phyloP scores from a whole-genome alignment of 2,329 filamentous ascomycete genomes.

The Epichloe baconii region DNA sequence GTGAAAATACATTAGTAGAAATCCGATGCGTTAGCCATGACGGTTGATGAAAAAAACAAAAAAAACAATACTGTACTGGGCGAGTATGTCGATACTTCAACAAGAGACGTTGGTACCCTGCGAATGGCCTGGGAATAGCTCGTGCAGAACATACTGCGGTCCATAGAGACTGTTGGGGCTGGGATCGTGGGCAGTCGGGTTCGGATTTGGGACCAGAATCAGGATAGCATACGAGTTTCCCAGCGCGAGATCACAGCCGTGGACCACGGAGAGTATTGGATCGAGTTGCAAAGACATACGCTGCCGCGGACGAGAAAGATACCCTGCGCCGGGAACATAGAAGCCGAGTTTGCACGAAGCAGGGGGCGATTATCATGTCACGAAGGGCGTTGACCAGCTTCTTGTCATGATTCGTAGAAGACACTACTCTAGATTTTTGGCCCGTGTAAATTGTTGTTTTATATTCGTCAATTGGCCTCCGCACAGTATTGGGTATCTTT shows the following conservation, averaged over 20 bases:
- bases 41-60: no score
- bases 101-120: no score
- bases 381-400: background rate
- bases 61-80: no score
- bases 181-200: conserved; percentile 10
- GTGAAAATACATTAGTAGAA: no score
- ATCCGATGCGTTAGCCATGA: no score
- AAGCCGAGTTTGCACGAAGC: conserved; percentile 1
- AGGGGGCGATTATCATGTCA: background rate
- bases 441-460: background rate
- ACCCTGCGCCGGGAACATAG: conserved; percentile 14
- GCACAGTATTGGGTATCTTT: background rate
- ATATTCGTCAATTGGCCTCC: background rate
- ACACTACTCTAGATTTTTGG: background rate
- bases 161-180: conserved; percentile 17
- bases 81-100: no score
- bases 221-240: conserved; percentile 27
- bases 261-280: conserved; percentile 20
- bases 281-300: conserved; percentile 20
- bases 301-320: conserved; percentile 18
- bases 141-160: conserved; percentile 7
- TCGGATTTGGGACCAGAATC: conserved; percentile 21
- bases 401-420: background rate
- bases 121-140: no score
- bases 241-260: conserved; percentile 19